Evolutionary conservation across 192 early-diverging fungal genomes (phyloP), one percentile per base, ranked within the genome.

Genomic region (Mortierella alpina): DNA sequence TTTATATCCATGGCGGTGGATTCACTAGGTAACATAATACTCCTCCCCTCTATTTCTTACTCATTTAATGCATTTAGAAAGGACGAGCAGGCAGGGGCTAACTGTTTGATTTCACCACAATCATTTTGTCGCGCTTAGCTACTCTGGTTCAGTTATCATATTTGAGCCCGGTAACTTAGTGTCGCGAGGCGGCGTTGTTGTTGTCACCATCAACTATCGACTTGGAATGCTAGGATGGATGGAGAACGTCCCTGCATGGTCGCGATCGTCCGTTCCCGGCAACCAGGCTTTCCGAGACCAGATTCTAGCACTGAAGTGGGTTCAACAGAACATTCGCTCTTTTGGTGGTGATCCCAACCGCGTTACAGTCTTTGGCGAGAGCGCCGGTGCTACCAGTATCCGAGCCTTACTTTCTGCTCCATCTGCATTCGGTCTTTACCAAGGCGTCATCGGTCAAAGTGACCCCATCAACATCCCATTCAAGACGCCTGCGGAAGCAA

Each of bases 1-100:
- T 92, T 7, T 92, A 81, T 59, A 83, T 92, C 39, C 86, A 92
- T 54, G 88, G 88, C 11, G 91, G 91, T 31, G 84, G 76, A 39
- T 90, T 86, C 64, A 73, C 73, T 31, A 80, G 57, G 70, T 84
- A 73, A 49, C 31, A 31, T 31, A 31, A 31, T 31, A 31, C 31
- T 31, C 54, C 15, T 6, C 11, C 54, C 54, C 18, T 4, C 54
- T 56, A 56, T 18, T 14, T 22, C 20, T 56, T 18, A 1, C 54
- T 14, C 54, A 10, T 18, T 22, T 7, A 55, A 20, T 2, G 8
- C 53, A 55, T 13, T 18, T 18, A 8, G 31, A 31, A 31, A 31
- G 31, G 31, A 31, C 31, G 31, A 31, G 31, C 31, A 31, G 31
- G 31, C 31, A 31, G 31, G 31, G 31, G 31, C 31, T 31, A 31